Evolutionary conservation across 768 basidiomycete species (phyloP), one percentile per base, ranked within the genome.

Genomic region (Dioszegia crocea): DNA sequence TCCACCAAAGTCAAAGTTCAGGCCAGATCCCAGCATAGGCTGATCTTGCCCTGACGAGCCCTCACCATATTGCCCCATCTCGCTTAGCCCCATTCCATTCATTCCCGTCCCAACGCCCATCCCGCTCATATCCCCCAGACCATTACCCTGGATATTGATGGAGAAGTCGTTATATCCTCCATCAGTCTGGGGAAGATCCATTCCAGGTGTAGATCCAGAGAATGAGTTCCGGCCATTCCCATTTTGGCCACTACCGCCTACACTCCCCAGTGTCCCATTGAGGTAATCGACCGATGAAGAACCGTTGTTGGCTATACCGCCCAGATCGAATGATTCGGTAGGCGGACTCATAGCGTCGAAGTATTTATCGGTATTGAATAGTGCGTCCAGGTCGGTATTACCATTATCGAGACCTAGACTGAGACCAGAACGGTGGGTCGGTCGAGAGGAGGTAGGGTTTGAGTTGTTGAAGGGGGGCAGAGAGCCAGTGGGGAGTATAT

Each of bases 341-440:
- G 30, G 27, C 10, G 56, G 50, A 29, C 49, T 56, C 52, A 75
- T 70, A 19, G 70, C 70, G 46, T 76, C 74, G 48, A 78, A 75
- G 63, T 75, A 77, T 23, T 77, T 75, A 19, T 65, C 62, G 11
- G 74, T 74, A 47, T 74, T 76, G 66, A 78, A 67, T 39, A 74
- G 41, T 5, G 70, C 70, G 33, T 78, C 76, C 4, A 73, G 56
- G 40, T 75, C 73, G 27, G 63, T 33, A 39, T 31, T 38, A 17
- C n/a, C 43, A 10, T 11, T 21, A 11, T 27, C 36, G 24, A 38
- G 26, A 19, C 38, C 38, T 17, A 40, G 17, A 17, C 31, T 30
- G 19, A 46, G 31, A 29, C 21, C 21, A n/a, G 56, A 46, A 4
- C 36, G 27, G 26, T 45, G 58, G 38, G 47, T 53, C 14, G 38